Conservation (phyloP, 176 grass and related monocot genomes). For the Rhynchospora tenuis region DNA sequence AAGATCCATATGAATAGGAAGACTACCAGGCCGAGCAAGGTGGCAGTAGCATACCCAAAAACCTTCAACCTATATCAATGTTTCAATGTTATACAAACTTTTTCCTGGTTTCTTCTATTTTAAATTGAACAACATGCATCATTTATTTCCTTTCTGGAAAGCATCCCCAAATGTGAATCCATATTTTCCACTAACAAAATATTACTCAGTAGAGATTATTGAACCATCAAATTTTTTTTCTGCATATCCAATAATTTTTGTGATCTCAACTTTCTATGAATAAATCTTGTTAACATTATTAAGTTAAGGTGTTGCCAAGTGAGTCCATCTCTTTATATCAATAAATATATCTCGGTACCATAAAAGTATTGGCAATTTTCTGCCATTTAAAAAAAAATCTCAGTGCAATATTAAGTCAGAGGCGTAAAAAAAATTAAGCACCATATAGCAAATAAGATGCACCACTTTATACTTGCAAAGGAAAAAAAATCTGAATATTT, state of each 20-base stretch:
- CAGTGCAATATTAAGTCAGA: not conserved
- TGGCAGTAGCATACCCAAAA: constrained; percentile 99
- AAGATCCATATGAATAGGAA: constrained; percentile 78
- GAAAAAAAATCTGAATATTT: not conserved
- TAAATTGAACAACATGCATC: not conserved
- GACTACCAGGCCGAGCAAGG: constrained; percentile 52
- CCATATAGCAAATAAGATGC: not conserved
- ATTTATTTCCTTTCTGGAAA: not conserved
- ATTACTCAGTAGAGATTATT: not conserved
- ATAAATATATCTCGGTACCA: not conserved
- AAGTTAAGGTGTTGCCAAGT: too few species aligned
- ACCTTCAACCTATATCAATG: constrained; percentile 63
- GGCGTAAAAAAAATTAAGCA: not conserved
- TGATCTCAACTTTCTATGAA: too few species aligned
- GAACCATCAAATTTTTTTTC: not conserved
- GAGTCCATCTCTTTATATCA: not conserved
- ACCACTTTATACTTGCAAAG: not conserved
- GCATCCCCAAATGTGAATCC: not conserved
- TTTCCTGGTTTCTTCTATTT: not conserved
- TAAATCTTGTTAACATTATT: too few species aligned
- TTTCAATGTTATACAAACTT: constrained; percentile 22
- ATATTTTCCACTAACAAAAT: not conserved
- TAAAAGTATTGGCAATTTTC: not conserved
- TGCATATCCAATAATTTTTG: too few species aligned
- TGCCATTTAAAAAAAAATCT: not conserved